Evolutionary conservation across 2,329 filamentous ascomycete genomes (phyloP), one percentile per base, ranked within the genome.

Genomic region (Ceratocystis smalleyi): DNA sequence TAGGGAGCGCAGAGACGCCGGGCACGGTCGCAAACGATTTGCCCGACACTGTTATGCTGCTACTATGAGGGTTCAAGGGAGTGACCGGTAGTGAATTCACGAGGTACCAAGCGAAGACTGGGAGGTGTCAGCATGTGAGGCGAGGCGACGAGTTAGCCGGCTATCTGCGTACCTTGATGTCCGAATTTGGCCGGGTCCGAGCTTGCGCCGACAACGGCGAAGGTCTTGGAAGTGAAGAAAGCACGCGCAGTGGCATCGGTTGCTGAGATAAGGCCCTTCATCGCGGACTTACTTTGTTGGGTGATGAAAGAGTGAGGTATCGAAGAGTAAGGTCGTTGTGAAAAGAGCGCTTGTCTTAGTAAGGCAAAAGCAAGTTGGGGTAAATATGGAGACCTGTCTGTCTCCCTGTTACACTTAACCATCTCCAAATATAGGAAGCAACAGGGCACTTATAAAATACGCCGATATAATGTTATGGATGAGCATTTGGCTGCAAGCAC

Each of bases 81-180:
- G 85, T 90, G 3, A 86, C 89, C 6, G 87, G 83, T 49, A 97
- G 82, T 45, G 80, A 78, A 75, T 90, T 89, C 43, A 79, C 73
- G 64, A 89, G 81, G 74, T 97, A 97, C 92, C 92, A 97, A 15
- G 83, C 83, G 72, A 96, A 89, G 69, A 97, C 91, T 95, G 71
- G 12, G 35, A 55, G 12, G 49, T 2, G 47, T 49, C 15, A 19
- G 17, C 47, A 35, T 22, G 40, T 22, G 40, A 60, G 43, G 61
- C 64, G 40, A 60, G 43, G 61, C 64, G 32, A 65, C 67, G 57
- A 17, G 47, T 43, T 27, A 47, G 43, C 22, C 49, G 19, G n/a
- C 47, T 35, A 30, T n/a, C 22, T 43, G 71, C 77, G 65, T 74
- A 91, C 91, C 85, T 78, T 90, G 91, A 75, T 96, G 87, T 27